A percentile compares a stretch with the other conserved stretches of the same genome.
Conservation (phyloP, 768 basidiomycete species). For the Naematelia encephala region DNA sequence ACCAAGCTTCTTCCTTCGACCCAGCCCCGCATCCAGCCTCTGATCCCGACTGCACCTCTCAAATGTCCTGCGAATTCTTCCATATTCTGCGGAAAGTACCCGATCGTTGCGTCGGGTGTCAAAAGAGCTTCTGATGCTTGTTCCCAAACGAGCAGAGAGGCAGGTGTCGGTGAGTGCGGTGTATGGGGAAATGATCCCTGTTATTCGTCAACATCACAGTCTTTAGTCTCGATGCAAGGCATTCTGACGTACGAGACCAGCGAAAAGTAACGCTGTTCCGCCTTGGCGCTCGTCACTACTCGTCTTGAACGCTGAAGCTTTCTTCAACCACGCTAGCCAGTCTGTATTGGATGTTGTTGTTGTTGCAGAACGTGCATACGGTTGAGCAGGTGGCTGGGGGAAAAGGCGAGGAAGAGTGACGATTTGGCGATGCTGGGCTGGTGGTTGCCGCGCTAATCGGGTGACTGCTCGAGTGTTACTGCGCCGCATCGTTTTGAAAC, state of each 20-base stretch:
- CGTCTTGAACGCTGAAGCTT: slow-evolving; percentile 12
- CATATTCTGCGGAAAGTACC: slow-evolving; percentile 39
- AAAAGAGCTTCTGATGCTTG: slow-evolving; percentile 45
- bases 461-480: neutral
- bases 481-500: neutral
- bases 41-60: slow-evolving; percentile 16
- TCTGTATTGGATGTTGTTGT: slow-evolving; percentile 29
- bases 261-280: slow-evolving; percentile 41
- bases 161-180: slow-evolving; percentile 38
- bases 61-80: slow-evolving; percentile 32
- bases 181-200: slow-evolving; percentile 50
- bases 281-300: neutral
- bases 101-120: slow-evolving; percentile 37
- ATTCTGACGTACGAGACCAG: slow-evolving; percentile 46
- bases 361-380: slow-evolving; percentile 23
- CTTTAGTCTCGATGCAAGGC: too few species aligned
- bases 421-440: neutral
- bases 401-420: slow-evolving; percentile 5
- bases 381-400: slow-evolving; percentile 6
- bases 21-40: slow-evolving; percentile 44
- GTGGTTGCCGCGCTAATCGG: neutral
- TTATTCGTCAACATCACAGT: neutral
- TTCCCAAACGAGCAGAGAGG: slow-evolving; percentile 43
- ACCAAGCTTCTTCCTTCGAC: slow-evolving; percentile 44
- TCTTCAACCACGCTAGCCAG: slow-evolving; percentile 36